phyloP scores from a whole-genome alignment of 108 stramenopile species.

The Skeletonema menzelii region DNA sequence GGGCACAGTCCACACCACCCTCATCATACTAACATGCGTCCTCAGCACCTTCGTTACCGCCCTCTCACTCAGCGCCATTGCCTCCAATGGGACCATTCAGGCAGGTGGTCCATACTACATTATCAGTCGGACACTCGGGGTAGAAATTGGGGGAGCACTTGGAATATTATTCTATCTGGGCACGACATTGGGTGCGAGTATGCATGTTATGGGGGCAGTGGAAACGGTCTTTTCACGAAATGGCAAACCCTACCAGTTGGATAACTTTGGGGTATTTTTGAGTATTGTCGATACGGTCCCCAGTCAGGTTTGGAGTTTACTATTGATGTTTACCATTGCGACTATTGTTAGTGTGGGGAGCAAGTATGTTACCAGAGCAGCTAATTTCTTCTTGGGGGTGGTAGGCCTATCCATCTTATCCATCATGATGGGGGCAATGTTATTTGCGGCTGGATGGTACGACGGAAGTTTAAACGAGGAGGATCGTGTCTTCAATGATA shows the following conservation, averaged over 20 bases:
- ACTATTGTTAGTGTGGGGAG: conserved; percentile 59
- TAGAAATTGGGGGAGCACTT: conserved; percentile 72
- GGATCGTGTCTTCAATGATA: conserved; percentile 44
- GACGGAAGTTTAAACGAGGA: conserved; percentile 38
- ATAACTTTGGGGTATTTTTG: not conserved
- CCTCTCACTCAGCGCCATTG: conserved; percentile 72
- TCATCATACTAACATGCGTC: conserved; percentile 47
- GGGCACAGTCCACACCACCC: conserved; percentile 51
- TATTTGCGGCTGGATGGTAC: conserved; percentile 49
- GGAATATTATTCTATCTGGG: conserved; percentile 80
- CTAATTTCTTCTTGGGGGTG: conserved; percentile 56
- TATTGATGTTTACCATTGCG: conserved; percentile 45
- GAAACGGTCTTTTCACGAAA: conserved; percentile 51
- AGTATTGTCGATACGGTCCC: not conserved
- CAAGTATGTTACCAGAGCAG: conserved; percentile 51
- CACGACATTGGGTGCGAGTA: conserved; percentile 55
- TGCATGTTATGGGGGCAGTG: conserved; percentile 79
- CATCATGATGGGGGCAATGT: conserved; percentile 48
- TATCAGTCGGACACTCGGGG: conserved; percentile 68
- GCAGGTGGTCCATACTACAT: conserved; percentile 85
- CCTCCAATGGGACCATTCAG: conserved; percentile 78
- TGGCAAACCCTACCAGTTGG: not conserved
- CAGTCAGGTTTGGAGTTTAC: conserved; percentile 40
- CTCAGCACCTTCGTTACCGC: conserved; percentile 66
- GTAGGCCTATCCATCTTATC: conserved; percentile 51